A percentile compares a stretch with the other conserved stretches of the same genome.
Conservation (phyloP, 2,329 filamentous ascomycete species). For the Thielaviopsis euricoi region DNA sequence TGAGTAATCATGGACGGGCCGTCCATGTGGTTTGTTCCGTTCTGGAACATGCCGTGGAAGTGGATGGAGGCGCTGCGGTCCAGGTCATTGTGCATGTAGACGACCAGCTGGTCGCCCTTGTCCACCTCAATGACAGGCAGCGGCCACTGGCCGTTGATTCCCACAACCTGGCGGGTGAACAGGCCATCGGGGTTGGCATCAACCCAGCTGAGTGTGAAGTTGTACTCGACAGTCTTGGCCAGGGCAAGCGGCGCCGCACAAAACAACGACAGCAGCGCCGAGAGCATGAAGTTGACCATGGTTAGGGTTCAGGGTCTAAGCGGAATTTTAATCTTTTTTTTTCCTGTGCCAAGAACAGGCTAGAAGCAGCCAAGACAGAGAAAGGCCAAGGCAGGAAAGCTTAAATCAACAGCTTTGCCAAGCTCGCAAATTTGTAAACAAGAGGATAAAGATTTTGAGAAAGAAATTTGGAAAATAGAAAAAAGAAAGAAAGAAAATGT, state of each 20-base stretch:
- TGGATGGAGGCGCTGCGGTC: constrained; percentile 36
- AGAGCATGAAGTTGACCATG: constrained; percentile 1
- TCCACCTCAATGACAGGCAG: constrained; percentile 40
- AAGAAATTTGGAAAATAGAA: neutral
- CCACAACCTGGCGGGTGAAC: constrained; percentile 39
- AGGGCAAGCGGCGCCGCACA: constrained; percentile 15
- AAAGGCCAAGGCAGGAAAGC: neutral
- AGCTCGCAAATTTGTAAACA: too few relatives aligned
- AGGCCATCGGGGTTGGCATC: constrained; percentile 42
- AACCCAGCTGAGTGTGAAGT: constrained; percentile 48
- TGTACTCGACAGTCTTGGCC: constrained; percentile 30
- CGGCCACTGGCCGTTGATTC: constrained; percentile 50
- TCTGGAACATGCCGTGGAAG: constrained; percentile 47
- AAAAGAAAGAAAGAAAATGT: neutral
- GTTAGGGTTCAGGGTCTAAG: neutral
- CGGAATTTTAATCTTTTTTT: neutral
- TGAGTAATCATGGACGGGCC: constrained; percentile 40
- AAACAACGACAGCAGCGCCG: constrained; percentile 11
- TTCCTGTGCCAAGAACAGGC: neutral
- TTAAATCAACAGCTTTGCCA: too few relatives aligned
- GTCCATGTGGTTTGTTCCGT: constrained; percentile 42
- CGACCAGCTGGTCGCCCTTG: constrained; percentile 33
- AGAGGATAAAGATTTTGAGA: neutral
- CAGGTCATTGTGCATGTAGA: constrained; percentile 32
- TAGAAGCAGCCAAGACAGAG: neutral